Conservation (phyloP, 805 yeast species). For the Saccharomyces kudriavzevii region DNA sequence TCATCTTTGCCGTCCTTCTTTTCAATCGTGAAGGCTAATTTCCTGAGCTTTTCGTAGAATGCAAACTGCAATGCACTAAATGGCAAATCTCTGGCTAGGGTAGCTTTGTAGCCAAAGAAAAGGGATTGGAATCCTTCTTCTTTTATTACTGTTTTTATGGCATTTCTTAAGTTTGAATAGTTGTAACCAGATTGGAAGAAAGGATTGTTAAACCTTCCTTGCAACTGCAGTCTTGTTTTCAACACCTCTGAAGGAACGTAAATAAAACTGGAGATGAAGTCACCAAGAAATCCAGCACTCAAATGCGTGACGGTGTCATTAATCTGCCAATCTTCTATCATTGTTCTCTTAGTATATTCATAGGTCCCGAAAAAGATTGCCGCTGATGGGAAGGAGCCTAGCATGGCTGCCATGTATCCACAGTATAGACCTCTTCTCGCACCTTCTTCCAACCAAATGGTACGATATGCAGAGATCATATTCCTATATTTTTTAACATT, state of each 20-base stretch:
- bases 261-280: slow-evolving; percentile 74
- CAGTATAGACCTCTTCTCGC: slow-evolving; percentile 76
- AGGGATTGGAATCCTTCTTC: slow-evolving; percentile 71
- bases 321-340: slow-evolving; percentile 53
- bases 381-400: slow-evolving; percentile 91
- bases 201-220: slow-evolving; percentile 78
- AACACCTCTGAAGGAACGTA: slow-evolving; percentile 95
- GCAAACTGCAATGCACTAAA: slow-evolving; percentile 95
- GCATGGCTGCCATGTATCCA: slow-evolving; percentile 85
- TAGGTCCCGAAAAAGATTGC: slow-evolving; percentile 91
- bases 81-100: slow-evolving; percentile 85
- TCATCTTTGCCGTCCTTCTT: slow-evolving; percentile 26
- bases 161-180: slow-evolving; percentile 66
- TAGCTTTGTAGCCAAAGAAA: slow-evolving; percentile 89
- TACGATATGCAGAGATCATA: slow-evolving; percentile 67
- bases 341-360: slow-evolving; percentile 65
- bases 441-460: slow-evolving; percentile 82
- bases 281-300: slow-evolving; percentile 88
- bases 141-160: slow-evolving; percentile 52
- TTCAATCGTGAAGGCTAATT: slow-evolving; percentile 42
- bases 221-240: slow-evolving; percentile 87
- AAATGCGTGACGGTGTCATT: slow-evolving; percentile 79
- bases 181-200: slow-evolving; percentile 78
- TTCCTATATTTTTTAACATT: slow-evolving; percentile 52
- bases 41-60: slow-evolving; percentile 78